Evolutionary conservation across 1,139 yeast species (phyloP).

Genomic region (Debaryomyces robertsiae): DNA sequence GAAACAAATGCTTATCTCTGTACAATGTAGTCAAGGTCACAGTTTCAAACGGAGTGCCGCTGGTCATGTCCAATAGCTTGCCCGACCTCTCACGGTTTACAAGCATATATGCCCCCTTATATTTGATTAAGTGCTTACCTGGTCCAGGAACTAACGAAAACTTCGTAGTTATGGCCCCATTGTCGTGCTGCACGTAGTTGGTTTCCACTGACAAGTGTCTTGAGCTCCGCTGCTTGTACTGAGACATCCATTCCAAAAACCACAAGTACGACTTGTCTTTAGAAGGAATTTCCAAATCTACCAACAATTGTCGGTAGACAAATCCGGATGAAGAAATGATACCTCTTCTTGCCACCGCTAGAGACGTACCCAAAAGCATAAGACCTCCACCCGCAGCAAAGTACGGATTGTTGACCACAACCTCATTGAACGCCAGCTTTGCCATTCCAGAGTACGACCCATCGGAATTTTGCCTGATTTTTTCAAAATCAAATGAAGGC

Average conservation of each 20-base stretch:
- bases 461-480: constrained; percentile 39
- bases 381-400: constrained; percentile 98
- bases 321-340: constrained; percentile 64
- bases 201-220: constrained; percentile 93
- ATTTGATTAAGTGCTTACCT: constrained; percentile 85
- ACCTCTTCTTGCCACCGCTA: constrained; percentile 78
- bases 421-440: constrained; percentile 48
- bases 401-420: constrained; percentile 77
- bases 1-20: constrained; percentile 72
- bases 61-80: constrained; percentile 81
- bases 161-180: constrained; percentile 86
- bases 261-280: constrained; percentile 92
- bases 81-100: constrained; percentile 91
- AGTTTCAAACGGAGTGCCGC: constrained; percentile 95
- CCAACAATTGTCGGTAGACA: constrained; percentile 79
- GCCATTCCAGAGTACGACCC: constrained; percentile 41
- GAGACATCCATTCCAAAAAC: constrained; percentile 97
- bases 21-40: constrained; percentile 88
- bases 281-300: constrained; percentile 90
- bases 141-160: constrained; percentile 98
- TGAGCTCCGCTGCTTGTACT: constrained; percentile 68
- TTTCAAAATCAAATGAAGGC: constrained; percentile 35
- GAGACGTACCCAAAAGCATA: constrained; percentile 87
- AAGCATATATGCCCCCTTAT: constrained; percentile 85
- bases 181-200: constrained; percentile 82